A percentile compares a stretch with the other conserved stretches of the same genome.
Conservation (phyloP, 1,139 yeast genomes). For the Diutina sp. region DNA sequence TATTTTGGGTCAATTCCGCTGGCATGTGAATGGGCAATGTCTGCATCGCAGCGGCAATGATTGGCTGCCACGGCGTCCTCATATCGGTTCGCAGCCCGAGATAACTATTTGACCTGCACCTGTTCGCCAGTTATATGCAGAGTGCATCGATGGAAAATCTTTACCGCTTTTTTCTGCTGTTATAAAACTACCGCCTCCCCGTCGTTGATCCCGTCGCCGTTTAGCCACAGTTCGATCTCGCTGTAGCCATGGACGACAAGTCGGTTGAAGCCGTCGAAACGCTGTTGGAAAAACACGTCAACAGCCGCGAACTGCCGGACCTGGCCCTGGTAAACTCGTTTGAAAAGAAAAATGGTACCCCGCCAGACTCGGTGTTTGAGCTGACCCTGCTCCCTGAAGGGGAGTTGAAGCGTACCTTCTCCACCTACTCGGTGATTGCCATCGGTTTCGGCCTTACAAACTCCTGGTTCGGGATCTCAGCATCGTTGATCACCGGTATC, state of each 20-base stretch:
- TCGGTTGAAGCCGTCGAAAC: not conserved
- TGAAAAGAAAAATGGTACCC: not conserved
- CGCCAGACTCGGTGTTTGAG: not conserved
- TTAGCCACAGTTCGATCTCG: not conserved
- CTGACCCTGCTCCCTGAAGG: not conserved
- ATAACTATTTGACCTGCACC: not conserved
- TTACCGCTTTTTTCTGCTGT: not conserved
- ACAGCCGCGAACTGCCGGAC: not conserved
- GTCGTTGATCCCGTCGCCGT: not conserved
- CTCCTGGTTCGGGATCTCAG: slow-evolving; percentile 61
- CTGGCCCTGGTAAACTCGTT: not conserved
- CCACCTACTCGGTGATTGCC: slow-evolving; percentile 42
- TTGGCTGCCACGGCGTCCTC: not conserved
- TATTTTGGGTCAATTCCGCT: not conserved
- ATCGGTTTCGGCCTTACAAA: slow-evolving; percentile 61
- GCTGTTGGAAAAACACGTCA: not conserved
- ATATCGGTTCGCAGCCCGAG: not conserved
- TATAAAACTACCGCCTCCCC: not conserved
- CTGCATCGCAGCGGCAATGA: not conserved
- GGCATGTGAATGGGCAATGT: not conserved
- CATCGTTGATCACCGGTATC: slow-evolving; percentile 51
- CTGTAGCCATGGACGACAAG: not conserved
- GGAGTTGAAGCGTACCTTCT: slow-evolving; percentile 35
- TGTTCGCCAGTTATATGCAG: not conserved
- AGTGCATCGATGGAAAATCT: not conserved